These are phyloP conservation scores for Vicia faba DNA, from an alignment of 306 rosid species.

Conservation along the genomic window DNA sequence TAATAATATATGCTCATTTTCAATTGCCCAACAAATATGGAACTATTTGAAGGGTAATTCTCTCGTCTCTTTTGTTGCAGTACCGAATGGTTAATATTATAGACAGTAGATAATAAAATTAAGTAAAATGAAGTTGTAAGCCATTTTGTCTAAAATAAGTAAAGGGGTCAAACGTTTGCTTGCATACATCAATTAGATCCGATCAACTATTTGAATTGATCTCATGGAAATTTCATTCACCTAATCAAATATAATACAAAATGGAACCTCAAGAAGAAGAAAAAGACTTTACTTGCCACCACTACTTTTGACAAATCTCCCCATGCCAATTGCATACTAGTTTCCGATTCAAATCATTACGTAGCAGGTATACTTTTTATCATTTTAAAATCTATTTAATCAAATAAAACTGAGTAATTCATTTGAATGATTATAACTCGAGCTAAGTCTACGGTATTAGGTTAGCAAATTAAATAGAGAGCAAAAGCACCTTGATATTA, in stretches of 20 bases:
- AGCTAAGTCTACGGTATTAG: constrained; percentile 26
- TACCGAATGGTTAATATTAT: too few species aligned
- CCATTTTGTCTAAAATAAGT: background rate
- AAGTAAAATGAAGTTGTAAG: too few species aligned
- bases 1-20: too few species aligned
- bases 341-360: constrained; percentile 25
- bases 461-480: constrained; percentile 12
- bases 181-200: background rate
- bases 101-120: too few species aligned
- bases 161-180: background rate
- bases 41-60: too few species aligned
- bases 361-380: constrained; percentile 11
- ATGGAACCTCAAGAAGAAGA: background rate
- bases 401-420: constrained; percentile 2
- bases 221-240: background rate
- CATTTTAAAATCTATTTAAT: background rate
- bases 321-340: background rate
- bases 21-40: too few species aligned
- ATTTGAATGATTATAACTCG: constrained; percentile 3
- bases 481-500: constrained; percentile 40
- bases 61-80: too few species aligned
- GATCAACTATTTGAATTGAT: background rate
- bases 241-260: background rate
- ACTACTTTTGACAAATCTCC: constrained; percentile 30
- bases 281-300: constrained; percentile 6